Evolutionary conservation across 139 green algal species (phyloP).

Genomic region (Tetradesmus lagerheimii): DNA sequence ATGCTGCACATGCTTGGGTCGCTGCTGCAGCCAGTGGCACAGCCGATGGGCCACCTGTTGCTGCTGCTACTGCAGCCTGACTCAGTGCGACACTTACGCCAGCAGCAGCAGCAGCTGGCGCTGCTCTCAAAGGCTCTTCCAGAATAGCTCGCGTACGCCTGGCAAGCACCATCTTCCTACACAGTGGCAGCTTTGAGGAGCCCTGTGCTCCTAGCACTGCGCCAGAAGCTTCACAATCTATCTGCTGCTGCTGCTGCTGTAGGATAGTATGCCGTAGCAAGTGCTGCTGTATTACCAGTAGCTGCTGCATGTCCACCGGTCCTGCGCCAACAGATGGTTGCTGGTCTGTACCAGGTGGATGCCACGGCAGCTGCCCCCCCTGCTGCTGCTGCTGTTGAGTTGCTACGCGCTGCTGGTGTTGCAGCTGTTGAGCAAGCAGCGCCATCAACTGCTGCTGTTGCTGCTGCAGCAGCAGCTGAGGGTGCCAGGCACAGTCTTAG

Average conservation of each 20-base stretch:
- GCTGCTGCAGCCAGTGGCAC: background rate
- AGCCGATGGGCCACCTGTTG: too few relatives aligned
- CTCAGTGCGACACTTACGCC: too few relatives aligned
- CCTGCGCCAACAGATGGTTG: background rate
- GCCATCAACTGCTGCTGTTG: constrained; percentile 3
- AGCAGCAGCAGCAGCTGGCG: too few relatives aligned
- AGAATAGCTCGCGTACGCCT: background rate
- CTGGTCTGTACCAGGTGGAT: background rate
- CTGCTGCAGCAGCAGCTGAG: constrained; percentile 31
- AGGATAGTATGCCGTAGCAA: background rate
- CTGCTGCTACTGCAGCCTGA: background rate
- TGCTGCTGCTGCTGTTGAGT: background rate
- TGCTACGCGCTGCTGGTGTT: too few relatives aligned
- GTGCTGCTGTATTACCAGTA: background rate
- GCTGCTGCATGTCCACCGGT: background rate
- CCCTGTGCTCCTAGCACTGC: background rate
- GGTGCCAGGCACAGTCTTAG: too few relatives aligned
- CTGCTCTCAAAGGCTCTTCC: background rate
- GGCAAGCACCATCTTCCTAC: background rate
- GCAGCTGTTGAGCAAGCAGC: background rate
- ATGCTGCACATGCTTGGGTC: background rate
- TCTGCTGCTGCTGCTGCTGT: background rate
- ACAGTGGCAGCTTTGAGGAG: background rate
- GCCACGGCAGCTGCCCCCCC: background rate
- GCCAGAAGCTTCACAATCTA: background rate